phyloP scores from a whole-genome alignment of 202 grass and related monocot species.

The Musa balbisiana region DNA sequence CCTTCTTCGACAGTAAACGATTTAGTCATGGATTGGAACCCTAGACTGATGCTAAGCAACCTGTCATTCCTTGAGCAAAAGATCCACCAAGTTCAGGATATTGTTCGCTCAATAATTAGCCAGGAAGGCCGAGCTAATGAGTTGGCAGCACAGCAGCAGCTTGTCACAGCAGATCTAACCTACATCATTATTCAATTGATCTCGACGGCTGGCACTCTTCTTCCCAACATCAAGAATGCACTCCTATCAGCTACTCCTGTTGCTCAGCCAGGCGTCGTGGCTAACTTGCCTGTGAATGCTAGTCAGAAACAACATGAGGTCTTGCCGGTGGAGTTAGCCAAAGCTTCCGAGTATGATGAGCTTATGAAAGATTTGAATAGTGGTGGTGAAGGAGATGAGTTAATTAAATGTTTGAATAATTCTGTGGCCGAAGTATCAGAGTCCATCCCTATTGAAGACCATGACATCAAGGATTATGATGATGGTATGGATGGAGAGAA shows the following conservation, averaged over 20 bases:
- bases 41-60: conserved; percentile 39
- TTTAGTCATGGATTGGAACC: conserved; percentile 2
- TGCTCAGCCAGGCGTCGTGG: background rate
- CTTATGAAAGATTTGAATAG: conserved; percentile 11
- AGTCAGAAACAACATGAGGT: conserved; percentile 3
- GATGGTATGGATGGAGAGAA: conserved; percentile 20
- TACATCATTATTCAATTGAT: conserved; percentile 62
- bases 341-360: conserved; percentile 18
- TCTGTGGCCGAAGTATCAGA: conserved; percentile 28
- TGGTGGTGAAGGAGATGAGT: conserved; percentile 2
- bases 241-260: background rate
- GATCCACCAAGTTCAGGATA: conserved; percentile 52
- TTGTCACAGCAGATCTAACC: conserved; percentile 60
- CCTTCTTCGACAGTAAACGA: background rate
- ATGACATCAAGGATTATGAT: conserved; percentile 12
- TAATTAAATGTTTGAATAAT: conserved; percentile 11
- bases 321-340: conserved; percentile 1
- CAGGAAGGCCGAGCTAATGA: conserved; percentile 22
- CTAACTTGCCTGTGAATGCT: background rate
- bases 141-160: conserved; percentile 34
- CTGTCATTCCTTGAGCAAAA: conserved; percentile 64
- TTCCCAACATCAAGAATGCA: conserved; percentile 6
- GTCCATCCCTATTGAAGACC: conserved; percentile 8
- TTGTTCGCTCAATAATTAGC: conserved; percentile 30
- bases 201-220: conserved; percentile 48